Base-by-base conservation (phyloP, 306 rosid species). In the Rosa rugosa region DNA sequence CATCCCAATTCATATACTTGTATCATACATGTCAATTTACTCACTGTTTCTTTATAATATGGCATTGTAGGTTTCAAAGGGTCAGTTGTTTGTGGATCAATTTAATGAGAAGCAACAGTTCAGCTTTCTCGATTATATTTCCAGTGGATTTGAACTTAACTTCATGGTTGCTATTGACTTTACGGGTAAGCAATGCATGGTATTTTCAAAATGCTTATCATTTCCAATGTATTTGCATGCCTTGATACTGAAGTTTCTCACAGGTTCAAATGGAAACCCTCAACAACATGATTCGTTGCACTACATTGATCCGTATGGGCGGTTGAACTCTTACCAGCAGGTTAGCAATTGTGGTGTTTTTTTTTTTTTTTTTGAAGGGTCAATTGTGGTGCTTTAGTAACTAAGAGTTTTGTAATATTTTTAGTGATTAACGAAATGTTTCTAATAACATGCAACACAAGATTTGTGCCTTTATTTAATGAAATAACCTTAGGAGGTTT, bases 111-210 rank as follows among this genome's bases (percentile, higher is more conserved):
- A 83, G 84, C 84, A 85, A 49, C 97, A 87, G 20, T 88, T 81
- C 83, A 92, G 88, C 77, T 95, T 95, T 83, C 78, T 95, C 23
- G 99, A 92, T 73, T 92, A 95, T 84, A 86, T 91, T 80, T 91
- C 96, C 20, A 87, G 86, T 76, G 98, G 98, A 65, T 92, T 91
- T 85, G 91, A 91, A 86, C 89, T 95, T 22, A 95, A 93, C 84
- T 95, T 91, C 79, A 92, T 92, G 99, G 98, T 95, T 67, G 98
- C 96, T 5, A 84, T 95, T 18, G 99, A 95, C 76, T 92, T 95
- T 88, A 95, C 96, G 0, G 94, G 99, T 95, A 82, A 18, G 49
- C 41, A 49, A 18, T 54, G 22, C 27, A 71, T 72, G 42, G 46
- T 65, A 23, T 69, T 70, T 54, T 69, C 2, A 1, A 22, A 8